Evolutionary conservation across 345 rosid genomes (phyloP).

Genomic region (Eucalyptus paniculata): DNA sequence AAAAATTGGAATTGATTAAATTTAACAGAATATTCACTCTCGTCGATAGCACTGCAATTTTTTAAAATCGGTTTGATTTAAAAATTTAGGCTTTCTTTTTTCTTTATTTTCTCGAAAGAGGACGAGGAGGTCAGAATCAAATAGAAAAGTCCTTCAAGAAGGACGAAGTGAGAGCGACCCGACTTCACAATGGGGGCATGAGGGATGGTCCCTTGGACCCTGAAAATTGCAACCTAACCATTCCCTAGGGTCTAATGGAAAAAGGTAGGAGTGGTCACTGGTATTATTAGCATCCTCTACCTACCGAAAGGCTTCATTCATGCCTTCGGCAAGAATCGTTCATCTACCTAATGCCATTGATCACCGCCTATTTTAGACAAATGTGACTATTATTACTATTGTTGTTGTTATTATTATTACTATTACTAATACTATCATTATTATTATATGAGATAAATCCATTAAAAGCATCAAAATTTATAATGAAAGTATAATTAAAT

Average conservation of each 20-base stretch:
- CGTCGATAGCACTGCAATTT: fast-evolving
- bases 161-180: not conserved
- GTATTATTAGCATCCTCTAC: not conserved
- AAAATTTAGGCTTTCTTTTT: not conserved
- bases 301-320: not conserved
- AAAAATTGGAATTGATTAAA: not conserved
- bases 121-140: not conserved
- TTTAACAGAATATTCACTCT: not conserved
- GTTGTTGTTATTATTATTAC: not conserved
- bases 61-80: not conserved
- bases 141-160: not conserved
- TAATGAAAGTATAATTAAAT: no score
- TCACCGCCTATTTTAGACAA: not conserved
- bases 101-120: not conserved
- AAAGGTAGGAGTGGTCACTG: not conserved
- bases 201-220: not conserved
- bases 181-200: not conserved
- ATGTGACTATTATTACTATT: not conserved
- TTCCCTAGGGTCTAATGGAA: not conserved
- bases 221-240: not conserved
- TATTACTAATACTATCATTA: not conserved
- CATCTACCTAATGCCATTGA: not conserved
- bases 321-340: not conserved
- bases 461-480: no score
- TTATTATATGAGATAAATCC: not conserved